phyloP scores from a whole-genome alignment of 1,284 basidiomycete genomes.

The Vanrija sp. region DNA sequence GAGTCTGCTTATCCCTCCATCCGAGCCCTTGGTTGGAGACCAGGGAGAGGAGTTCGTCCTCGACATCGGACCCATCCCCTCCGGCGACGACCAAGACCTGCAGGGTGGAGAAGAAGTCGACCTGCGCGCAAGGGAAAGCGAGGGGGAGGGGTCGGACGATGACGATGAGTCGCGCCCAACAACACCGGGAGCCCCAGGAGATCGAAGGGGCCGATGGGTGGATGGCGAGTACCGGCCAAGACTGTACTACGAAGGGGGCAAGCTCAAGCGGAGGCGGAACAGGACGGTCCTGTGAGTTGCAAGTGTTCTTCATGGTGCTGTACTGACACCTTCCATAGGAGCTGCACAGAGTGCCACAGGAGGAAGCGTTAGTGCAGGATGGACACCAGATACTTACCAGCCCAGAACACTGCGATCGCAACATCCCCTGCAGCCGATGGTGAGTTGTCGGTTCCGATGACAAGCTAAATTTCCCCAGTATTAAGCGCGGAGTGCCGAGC shows the following conservation, averaged over 20 bases:
- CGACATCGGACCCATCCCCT: conserved; percentile 14
- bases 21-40: conserved; percentile 23
- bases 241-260: conserved; percentile 24
- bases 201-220: conserved; percentile 9
- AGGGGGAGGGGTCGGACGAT: conserved; percentile 7
- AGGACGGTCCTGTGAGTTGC: conserved; percentile 39
- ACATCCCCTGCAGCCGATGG: conserved; percentile 47
- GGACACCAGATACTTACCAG: not conserved
- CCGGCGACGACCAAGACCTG: conserved; percentile 5
- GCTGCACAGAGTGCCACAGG: conserved; percentile 46
- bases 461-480: conserved; percentile 16
- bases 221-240: conserved; percentile 11
- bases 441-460: not conserved
- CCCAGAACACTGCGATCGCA: conserved; percentile 43
- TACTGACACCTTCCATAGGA: conserved; percentile 19
- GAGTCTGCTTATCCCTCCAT: conserved; percentile 9
- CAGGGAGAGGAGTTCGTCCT: conserved; percentile 36
- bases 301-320: not conserved
- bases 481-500: conserved; percentile 43
- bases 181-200: not conserved
- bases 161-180: conserved; percentile 2
- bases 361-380: conserved; percentile 28
- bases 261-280: conserved; percentile 38
- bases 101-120: conserved; percentile 6
- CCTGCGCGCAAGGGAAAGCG: not conserved